phyloP scores from a whole-genome alignment of 2,329 filamentous ascomycete genomes.

The Diaporthe velutina region DNA sequence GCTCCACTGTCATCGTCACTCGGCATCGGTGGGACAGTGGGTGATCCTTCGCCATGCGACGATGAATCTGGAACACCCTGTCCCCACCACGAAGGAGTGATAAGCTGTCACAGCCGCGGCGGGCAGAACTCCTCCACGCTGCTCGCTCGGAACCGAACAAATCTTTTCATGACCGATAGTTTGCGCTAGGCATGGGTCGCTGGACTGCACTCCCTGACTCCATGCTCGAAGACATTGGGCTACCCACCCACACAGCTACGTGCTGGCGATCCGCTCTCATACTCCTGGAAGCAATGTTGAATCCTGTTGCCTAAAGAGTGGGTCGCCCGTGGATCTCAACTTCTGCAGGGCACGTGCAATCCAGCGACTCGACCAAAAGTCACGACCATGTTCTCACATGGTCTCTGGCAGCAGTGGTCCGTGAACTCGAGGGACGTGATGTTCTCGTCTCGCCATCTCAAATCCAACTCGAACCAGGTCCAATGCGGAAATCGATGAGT shows the following conservation, averaged over 20 bases:
- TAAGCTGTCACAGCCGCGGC: conserved; percentile 17
- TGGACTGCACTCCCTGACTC: conserved; percentile 16
- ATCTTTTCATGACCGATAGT: conserved; percentile 31
- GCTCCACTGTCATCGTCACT: conserved; percentile 16
- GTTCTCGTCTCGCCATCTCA: not conserved
- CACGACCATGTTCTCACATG: not conserved
- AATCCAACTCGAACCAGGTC: not conserved
- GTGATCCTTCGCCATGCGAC: conserved; percentile 31
- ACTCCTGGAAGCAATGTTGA: conserved; percentile 20
- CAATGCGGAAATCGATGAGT: conserved; percentile 25
- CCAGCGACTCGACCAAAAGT: not conserved
- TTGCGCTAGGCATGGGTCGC: conserved; percentile 20
- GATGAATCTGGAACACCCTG: not conserved
- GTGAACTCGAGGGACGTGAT: not conserved
- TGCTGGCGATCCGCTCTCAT: not conserved
- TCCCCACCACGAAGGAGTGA: conserved; percentile 23
- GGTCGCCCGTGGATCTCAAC: conserved; percentile 5
- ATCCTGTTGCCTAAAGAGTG: conserved; percentile 19
- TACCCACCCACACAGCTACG: conserved; percentile 7
- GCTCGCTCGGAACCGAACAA: conserved; percentile 35
- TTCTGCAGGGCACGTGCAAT: not conserved
- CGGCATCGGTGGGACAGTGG: conserved; percentile 20
- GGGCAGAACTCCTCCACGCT: not conserved
- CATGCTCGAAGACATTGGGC: conserved; percentile 8
- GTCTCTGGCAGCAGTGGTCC: conserved; percentile 4